Conservation (phyloP, 352 stramenopile species). For the Pythium monospermum region DNA sequence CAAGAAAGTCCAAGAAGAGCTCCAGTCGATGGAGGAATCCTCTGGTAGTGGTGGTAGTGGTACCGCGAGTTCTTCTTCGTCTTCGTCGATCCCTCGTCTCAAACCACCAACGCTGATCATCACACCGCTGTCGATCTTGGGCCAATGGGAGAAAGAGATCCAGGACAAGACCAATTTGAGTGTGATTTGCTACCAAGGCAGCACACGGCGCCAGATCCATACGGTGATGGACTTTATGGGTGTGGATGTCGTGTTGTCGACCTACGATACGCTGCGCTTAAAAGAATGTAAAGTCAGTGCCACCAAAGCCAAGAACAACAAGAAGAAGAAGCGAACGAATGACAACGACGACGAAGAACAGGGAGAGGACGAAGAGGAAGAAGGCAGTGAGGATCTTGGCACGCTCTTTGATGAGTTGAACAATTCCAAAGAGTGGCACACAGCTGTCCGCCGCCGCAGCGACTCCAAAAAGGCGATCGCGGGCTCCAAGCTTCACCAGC, state of each 20-base stretch:
- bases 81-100: slow-evolving; percentile 33
- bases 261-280: slow-evolving; percentile 72
- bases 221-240: slow-evolving; percentile 74
- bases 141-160: slow-evolving; percentile 82
- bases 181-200: slow-evolving; percentile 71
- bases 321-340: not conserved
- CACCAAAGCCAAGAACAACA: too few species aligned
- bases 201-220: slow-evolving; percentile 52
- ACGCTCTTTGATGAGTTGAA: slow-evolving; percentile 14
- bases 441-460: slow-evolving; percentile 10
- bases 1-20: slow-evolving; percentile 32
- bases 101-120: slow-evolving; percentile 71
- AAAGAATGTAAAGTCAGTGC: slow-evolving; percentile 65
- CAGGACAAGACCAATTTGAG: slow-evolving; percentile 71
- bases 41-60: not conserved
- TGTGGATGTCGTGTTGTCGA: slow-evolving; percentile 72
- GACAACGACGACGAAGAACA: slow-evolving; percentile 17
- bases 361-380: slow-evolving; percentile 18
- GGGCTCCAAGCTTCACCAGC: slow-evolving; percentile 65
- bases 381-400: slow-evolving; percentile 4
- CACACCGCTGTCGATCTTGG: slow-evolving; percentile 79
- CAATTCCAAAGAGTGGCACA: slow-evolving; percentile 19
- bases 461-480: slow-evolving; percentile 24
- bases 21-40: slow-evolving; percentile 9
- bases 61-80: too few species aligned